phyloP scores from a whole-genome alignment of 192 early-diverging fungal species.

The Cetraspora pellucida region DNA sequence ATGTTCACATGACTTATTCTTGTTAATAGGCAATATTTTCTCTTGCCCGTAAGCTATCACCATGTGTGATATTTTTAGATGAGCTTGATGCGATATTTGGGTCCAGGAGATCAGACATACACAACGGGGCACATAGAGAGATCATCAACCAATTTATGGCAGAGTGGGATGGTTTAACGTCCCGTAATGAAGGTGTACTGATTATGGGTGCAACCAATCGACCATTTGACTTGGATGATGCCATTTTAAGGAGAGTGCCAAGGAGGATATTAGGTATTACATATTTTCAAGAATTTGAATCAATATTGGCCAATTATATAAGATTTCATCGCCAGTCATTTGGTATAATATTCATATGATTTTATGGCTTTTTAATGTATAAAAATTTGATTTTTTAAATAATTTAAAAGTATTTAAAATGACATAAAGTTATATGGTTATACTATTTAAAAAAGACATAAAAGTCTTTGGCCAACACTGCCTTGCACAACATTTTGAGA shows the following conservation, averaged over 20 bases:
- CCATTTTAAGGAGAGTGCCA: conserved; percentile 89
- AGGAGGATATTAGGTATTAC: conserved; percentile 74
- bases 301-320: neutral
- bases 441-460: too few relatives aligned
- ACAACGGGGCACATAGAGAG: conserved; percentile 70
- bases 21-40: conserved; percentile 78
- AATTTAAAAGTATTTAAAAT: too few relatives aligned
- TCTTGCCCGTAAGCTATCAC: conserved; percentile 85
- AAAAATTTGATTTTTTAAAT: too few relatives aligned
- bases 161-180: conserved; percentile 91
- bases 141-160: conserved; percentile 95
- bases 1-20: neutral
- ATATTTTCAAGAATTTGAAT: neutral
- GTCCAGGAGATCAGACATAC: conserved; percentile 32
- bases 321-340: too few relatives aligned
- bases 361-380: too few relatives aligned
- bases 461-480: too few relatives aligned
- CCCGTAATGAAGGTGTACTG: conserved; percentile 75
- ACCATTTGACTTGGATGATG: conserved; percentile 97
- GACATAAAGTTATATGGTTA: too few relatives aligned
- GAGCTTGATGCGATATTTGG: conserved; percentile 91
- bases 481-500: too few relatives aligned
- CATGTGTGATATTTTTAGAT: conserved; percentile 97
- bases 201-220: conserved; percentile 94
- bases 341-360: too few relatives aligned